Evolutionary conservation across 257 asterid genomes (phyloP).

Genomic region (Nicotiana paniculata): DNA sequence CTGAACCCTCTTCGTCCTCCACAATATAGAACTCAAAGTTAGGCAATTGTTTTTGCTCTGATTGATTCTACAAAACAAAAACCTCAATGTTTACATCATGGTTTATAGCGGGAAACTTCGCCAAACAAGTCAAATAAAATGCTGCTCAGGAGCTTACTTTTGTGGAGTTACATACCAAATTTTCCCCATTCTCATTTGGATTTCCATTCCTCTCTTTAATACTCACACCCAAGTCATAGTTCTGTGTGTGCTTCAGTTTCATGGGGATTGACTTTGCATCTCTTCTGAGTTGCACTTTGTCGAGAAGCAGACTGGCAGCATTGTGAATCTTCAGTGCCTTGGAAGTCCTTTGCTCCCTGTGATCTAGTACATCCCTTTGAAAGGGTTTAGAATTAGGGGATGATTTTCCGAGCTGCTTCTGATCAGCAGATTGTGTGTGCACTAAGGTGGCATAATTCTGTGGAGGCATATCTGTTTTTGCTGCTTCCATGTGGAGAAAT

Average conservation of each 20-base stretch:
- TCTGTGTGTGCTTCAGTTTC: slow-evolving; percentile 27
- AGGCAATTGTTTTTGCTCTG: slow-evolving; percentile 46
- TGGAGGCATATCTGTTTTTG: slow-evolving; percentile 20
- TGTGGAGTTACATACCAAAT: slow-evolving; percentile 20
- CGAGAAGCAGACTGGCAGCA: slow-evolving; percentile 12
- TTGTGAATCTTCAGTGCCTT: slow-evolving; percentile 24
- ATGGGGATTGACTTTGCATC: slow-evolving; percentile 23
- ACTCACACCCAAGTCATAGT: slow-evolving; percentile 21
- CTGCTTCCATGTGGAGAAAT: slow-evolving; percentile 12
- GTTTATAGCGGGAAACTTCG: background rate
- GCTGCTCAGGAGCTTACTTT: slow-evolving; percentile 36
- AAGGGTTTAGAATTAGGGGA: slow-evolving; percentile 22
- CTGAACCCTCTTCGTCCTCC: slow-evolving; percentile 97
- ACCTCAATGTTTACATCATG: slow-evolving; percentile 10
- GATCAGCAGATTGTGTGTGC: slow-evolving; percentile 5
- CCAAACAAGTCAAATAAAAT: slow-evolving; percentile 8
- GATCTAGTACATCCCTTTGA: slow-evolving; percentile 18
- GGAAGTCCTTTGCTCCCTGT: slow-evolving; percentile 1
- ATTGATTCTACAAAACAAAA: slow-evolving; percentile 40
- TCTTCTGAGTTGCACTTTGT: slow-evolving; percentile 24
- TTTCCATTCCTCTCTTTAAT: slow-evolving; percentile 26
- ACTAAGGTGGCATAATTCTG: slow-evolving; percentile 12
- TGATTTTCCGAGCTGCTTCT: slow-evolving; percentile 18
- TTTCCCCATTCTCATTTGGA: slow-evolving; percentile 24
- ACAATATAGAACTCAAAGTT: slow-evolving; percentile 55